Evolutionary conservation across 2,329 filamentous ascomycete genomes (phyloP), one percentile per base, ranked within the genome.

Genomic region (Sclerotinia borealis): DNA sequence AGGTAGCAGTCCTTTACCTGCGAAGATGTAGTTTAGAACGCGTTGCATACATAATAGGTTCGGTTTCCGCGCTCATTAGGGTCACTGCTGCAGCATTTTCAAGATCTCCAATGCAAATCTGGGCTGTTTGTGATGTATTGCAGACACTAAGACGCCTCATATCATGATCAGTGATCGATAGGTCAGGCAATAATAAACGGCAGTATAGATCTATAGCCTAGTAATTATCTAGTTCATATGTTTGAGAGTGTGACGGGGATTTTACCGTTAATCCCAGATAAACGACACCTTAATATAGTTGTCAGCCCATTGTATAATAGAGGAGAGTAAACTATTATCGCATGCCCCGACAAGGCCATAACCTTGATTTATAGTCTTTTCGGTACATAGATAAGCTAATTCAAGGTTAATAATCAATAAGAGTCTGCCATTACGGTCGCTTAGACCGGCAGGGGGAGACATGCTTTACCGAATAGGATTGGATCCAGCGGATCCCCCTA

Each of bases 51-150:
- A 70, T 67, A 10, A 78, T 73, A 27, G 63, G 59, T 45, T 69
- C 66, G 7, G 81, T 75, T 47, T 71, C 69, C 1, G 78, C 76
- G 19, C 76, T 78, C 78, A 82, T 81, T 9, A 81, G 71, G 1
- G 79, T 81, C 5, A 69, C 67, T 1, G 79, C 74, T 1, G 75
- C 75, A 1, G 74, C 72, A 27, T 78, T 76, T 19, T 77, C 74
- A 29, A 74, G 69, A 1, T 70, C 66, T 0, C 70, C 66, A 0
- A 45, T 45, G 41, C n/a, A 7, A 10, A 45, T 45, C 41, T 45
- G 41, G 9, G 41, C 22, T 0, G 79, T 80, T 67, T 80, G 22
- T 77, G 76, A 67, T 81, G 85, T 2, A 86, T 78, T 67, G 84
- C 72, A 0, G 80, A 78, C n/a, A 80, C 73, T 9, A 81, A 68